Evolutionary conservation across 495 filamentous ascomycete genomes (phyloP).

Genomic region (Tirmania nivea): DNA sequence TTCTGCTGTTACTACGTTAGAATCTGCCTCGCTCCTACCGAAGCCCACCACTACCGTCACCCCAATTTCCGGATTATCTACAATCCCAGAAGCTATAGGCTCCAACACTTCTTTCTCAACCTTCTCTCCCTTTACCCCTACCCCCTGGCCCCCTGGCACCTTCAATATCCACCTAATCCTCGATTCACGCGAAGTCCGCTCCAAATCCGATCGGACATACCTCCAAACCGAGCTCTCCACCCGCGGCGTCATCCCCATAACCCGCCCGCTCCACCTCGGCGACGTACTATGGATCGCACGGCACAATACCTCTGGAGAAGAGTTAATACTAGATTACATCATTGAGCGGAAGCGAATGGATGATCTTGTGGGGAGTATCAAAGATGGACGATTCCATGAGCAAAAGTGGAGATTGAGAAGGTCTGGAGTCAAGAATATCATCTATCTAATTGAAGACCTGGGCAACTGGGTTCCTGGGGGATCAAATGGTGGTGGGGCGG

Average conservation of each 20-base stretch:
- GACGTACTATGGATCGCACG: constrained; percentile 63
- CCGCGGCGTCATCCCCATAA: constrained; percentile 40
- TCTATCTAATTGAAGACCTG: constrained; percentile 65
- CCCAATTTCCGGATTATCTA: not conserved
- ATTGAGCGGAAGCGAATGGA: constrained; percentile 68
- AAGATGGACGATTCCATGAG: constrained; percentile 65
- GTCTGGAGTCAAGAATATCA: constrained; percentile 49
- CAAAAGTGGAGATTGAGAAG: constrained; percentile 63
- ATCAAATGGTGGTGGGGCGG: not conserved
- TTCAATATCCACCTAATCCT: constrained; percentile 58
- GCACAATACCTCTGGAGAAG: constrained; percentile 43
- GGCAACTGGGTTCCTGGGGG: constrained; percentile 10
- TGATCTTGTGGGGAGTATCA: constrained; percentile 58
- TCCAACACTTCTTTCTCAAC: constrained; percentile 3
- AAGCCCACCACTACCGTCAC: too few relatives aligned
- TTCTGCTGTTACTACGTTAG: too few relatives aligned
- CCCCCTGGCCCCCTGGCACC: constrained; percentile 36
- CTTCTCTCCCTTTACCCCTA: constrained; percentile 34
- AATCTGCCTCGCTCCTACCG: too few relatives aligned
- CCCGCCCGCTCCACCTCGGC: constrained; percentile 48
- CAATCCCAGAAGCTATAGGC: not conserved
- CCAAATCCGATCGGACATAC: constrained; percentile 54
- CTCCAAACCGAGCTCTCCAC: constrained; percentile 50
- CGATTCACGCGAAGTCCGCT: constrained; percentile 55
- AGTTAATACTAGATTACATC: constrained; percentile 61